These are phyloP conservation scores for Desmodesmus armatus DNA, from an alignment of 139 green algal species.

Conservation along the genomic window DNA sequence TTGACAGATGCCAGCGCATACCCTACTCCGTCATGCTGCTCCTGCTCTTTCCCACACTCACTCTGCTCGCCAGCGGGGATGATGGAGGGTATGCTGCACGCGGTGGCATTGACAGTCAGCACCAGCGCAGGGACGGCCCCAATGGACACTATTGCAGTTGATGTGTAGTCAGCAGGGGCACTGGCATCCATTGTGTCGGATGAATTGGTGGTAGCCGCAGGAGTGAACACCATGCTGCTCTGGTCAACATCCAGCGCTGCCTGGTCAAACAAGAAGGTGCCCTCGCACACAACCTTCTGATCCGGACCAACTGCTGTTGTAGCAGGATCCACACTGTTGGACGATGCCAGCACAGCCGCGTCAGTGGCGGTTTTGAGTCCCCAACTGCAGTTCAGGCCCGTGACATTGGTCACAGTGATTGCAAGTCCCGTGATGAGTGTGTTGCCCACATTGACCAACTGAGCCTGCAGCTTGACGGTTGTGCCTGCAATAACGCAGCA, in stretches of 20 bases:
- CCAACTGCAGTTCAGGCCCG: not conserved
- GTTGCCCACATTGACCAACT: not conserved
- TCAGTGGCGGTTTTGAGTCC: not conserved
- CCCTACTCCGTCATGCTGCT: too few species aligned
- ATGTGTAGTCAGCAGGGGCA: not conserved
- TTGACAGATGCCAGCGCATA: too few species aligned
- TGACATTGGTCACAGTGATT: not conserved
- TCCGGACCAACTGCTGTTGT: too few species aligned
- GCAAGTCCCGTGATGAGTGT: not conserved
- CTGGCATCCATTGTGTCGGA: not conserved
- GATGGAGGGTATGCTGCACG: not conserved
- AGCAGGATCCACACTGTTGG: not conserved
- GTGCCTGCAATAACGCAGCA: not conserved
- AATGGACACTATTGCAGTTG: not conserved
- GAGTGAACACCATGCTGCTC: not conserved
- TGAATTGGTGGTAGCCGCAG: not conserved
- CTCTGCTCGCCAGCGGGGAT: not conserved
- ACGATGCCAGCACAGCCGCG: not conserved
- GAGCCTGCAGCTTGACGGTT: not conserved
- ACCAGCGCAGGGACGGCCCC: not conserved
- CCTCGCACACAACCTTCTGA: not conserved
- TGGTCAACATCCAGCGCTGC: not conserved
- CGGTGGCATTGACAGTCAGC: not conserved
- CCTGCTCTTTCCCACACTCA: too few species aligned
- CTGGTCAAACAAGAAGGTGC: not conserved